Percentiles rank a stretch among this genome's conserved stretches.
phyloP scores from a whole-genome alignment of 2,329 filamentous ascomycete species.

The Calonectria pauciramosa region DNA sequence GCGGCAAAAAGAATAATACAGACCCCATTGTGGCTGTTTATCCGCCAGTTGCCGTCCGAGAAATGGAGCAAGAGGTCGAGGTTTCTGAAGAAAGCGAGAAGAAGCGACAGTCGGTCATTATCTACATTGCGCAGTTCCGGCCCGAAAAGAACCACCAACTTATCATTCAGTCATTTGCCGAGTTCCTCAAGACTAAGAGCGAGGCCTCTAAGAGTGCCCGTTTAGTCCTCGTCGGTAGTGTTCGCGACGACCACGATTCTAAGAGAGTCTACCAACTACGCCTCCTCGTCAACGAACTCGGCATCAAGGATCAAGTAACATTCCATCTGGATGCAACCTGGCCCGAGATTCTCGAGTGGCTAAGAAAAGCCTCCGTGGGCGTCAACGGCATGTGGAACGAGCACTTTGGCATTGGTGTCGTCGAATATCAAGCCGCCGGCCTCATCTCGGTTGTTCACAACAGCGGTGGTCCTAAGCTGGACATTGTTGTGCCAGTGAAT shows the following conservation, averaged over 20 bases:
- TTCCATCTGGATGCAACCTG: constrained; percentile 94
- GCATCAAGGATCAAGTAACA: constrained; percentile 85
- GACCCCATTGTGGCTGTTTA: constrained; percentile 83
- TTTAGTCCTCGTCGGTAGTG: constrained; percentile 89
- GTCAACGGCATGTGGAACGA: constrained; percentile 99
- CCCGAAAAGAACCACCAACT: constrained; percentile 97
- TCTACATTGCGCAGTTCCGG: constrained; percentile 98
- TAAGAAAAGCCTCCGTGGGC: constrained; percentile 83
- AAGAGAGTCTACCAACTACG: constrained; percentile 91
- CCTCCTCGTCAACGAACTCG: constrained; percentile 86
- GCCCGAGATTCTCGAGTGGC: constrained; percentile 86
- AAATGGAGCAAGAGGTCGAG: constrained; percentile 81
- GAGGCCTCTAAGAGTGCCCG: constrained; percentile 69
- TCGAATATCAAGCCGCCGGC: constrained; percentile 97
- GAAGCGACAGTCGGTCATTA: constrained; percentile 77
- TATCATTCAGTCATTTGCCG: constrained; percentile 86
- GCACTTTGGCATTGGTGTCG: constrained; percentile 98
- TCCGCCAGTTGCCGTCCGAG: constrained; percentile 90
- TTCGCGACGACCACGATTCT: constrained; percentile 86
- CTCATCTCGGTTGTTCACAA: constrained; percentile 94
- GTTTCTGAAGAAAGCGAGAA: constrained; percentile 78
- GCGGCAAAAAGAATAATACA: constrained; percentile 58
- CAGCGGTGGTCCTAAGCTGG: constrained; percentile 91
- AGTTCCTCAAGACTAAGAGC: constrained; percentile 73
- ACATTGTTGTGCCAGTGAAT: constrained; percentile 89